A percentile compares a stretch with the other conserved stretches of the same genome.
These are phyloP conservation scores for Hypoxylon lienhwacheense DNA, from an alignment of 495 filamentous ascomycete genomes.

Conservation along the genomic window DNA sequence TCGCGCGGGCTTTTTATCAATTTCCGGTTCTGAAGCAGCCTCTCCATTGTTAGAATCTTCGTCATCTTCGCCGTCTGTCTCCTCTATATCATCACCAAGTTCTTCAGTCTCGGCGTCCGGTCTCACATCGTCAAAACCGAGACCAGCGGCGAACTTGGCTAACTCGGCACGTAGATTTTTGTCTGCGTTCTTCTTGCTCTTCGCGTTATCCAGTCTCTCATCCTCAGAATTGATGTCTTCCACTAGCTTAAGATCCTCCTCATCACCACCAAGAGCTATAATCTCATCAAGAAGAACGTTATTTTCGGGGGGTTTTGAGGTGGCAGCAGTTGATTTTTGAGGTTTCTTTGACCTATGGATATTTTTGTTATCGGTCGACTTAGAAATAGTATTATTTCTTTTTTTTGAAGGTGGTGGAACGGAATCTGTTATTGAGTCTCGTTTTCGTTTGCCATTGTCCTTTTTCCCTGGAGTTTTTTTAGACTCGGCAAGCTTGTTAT, in stretches of 20 bases:
- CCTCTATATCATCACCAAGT: slow-evolving; percentile 41
- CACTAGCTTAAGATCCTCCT: slow-evolving; percentile 71
- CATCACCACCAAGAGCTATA: slow-evolving; percentile 71
- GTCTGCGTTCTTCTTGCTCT: slow-evolving; percentile 39
- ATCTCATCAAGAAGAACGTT: slow-evolving; percentile 66
- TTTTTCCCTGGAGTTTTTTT: slow-evolving; percentile 28
- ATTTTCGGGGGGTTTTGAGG: slow-evolving; percentile 39
- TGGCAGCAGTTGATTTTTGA: slow-evolving; percentile 43
- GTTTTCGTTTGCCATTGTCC: slow-evolving; percentile 36
- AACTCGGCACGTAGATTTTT: slow-evolving; percentile 46
- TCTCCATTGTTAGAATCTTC: slow-evolving; percentile 29
- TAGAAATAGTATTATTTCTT: slow-evolving; percentile 28
- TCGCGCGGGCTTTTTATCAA: slow-evolving; percentile 20
- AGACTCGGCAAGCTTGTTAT: slow-evolving; percentile 42
- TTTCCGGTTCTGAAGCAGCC: slow-evolving; percentile 12
- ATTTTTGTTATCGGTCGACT: slow-evolving; percentile 42
- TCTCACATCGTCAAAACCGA: slow-evolving; percentile 49
- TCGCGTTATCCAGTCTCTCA: slow-evolving; percentile 53
- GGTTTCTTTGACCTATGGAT: slow-evolving; percentile 38
- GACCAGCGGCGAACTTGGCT: slow-evolving; percentile 48
- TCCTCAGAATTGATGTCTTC: slow-evolving; percentile 63
- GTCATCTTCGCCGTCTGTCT: slow-evolving; percentile 34
- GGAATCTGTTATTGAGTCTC: slow-evolving; percentile 29
- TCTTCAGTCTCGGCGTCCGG: slow-evolving; percentile 31
- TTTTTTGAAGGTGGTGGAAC: slow-evolving; percentile 34